Base-by-base conservation (phyloP, 768 basidiomycete genomes). In the Amyloporia xantha region DNA sequence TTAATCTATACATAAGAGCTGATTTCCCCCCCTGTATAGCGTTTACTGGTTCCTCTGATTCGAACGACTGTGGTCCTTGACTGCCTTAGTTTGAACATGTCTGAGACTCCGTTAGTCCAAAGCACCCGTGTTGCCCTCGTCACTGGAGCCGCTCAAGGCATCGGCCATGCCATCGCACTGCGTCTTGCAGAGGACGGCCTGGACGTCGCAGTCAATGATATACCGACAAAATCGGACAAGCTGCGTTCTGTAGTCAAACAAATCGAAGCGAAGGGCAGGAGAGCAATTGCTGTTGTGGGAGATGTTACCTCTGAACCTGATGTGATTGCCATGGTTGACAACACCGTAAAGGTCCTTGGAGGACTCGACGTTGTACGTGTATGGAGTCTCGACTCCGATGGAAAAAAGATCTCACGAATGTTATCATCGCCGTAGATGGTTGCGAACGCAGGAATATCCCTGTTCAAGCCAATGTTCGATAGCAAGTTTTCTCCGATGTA, bases 301-400 rank as follows among this genome's bases (percentile, higher is more conserved):
- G 75, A 79, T 51, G 71, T 80, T 2, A 56, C 65, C 4, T 30
- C 55, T 1, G 77, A 78, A 44, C 51, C 45, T 0, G 66, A 75
- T 6, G 76, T 79, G 1, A 61, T 68, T 39, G 50, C 27, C 2
- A 64, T 78, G 64, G 58, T 80, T 2, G 60, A 61, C 1, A 44
- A 47, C 1, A 53, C 56, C 2, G 56, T 60, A 0, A 41, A 62
- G 5, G 51, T 51, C 2, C 61, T 77, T 6, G 77, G 76, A 2
- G 57, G 70, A 1, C 53, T 80, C 13, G 73, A 79, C 52, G 72
- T 76, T 17, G 77, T 78, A 45, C 49, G 75, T 56, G 6, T 25
- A 36, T 7, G 7, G 3, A 24, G 20, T n/a, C 20, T 17, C 17
- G 5, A 17, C 30, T 26, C 4, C 20, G 17, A 11, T 23, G 26